These are phyloP conservation scores for Arbutus unedo DNA, from an alignment of 148 eudicot genomes.

Conservation along the genomic window DNA sequence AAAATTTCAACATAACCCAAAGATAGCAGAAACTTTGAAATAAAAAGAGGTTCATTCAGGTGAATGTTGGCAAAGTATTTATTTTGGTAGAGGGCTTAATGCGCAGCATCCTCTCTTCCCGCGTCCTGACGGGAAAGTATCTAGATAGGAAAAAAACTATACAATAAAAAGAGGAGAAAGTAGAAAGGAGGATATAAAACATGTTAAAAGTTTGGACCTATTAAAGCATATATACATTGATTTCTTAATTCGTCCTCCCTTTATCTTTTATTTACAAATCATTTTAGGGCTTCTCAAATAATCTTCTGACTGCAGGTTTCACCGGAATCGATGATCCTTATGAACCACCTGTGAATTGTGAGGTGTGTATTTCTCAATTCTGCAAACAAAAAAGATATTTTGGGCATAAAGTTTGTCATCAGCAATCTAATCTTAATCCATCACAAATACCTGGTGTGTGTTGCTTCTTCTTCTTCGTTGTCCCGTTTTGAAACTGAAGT, in stretches of 20 bases:
- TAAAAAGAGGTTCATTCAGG: neutral
- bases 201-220: neutral
- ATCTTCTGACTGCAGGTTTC: conserved; percentile 53
- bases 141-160: neutral
- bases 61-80: neutral
- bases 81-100: neutral
- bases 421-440: neutral
- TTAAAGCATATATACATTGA: neutral
- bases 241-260: neutral
- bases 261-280: neutral
- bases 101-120: neutral
- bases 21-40: neutral
- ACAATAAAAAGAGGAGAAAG: neutral
- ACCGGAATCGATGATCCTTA: conserved; percentile 97
- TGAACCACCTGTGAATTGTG: conserved; percentile 77
- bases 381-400: neutral
- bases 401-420: neutral
- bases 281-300: neutral
- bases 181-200: neutral
- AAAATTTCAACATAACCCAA: neutral
- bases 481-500: neutral
- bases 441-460: neutral
- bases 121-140: neutral
- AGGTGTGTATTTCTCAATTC: conserved; percentile 44
- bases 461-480: neutral